Percentiles rank a stretch among this genome's conserved stretches.
Evolutionary conservation across 208 protist genomes (phyloP).

Genomic region (Porcisia hertigi): DNA sequence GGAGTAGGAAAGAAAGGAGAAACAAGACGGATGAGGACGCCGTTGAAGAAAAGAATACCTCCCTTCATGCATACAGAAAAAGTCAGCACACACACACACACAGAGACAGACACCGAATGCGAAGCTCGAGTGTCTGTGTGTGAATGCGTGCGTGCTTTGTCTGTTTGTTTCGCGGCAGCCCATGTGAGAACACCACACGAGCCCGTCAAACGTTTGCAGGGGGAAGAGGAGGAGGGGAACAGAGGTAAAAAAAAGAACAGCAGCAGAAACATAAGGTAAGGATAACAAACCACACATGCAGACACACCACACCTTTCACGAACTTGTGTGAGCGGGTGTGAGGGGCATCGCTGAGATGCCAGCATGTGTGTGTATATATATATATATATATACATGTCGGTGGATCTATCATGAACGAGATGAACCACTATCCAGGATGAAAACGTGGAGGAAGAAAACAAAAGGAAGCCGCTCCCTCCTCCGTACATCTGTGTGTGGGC

Average conservation of each 20-base stretch:
- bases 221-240: slow-evolving; percentile 2
- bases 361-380: too few species aligned
- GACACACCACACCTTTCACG: too few species aligned
- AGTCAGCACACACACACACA: not conserved
- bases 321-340: too few species aligned
- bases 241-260: not conserved
- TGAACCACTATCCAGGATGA: too few species aligned
- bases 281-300: not conserved
- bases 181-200: not conserved
- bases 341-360: too few species aligned
- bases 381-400: too few species aligned
- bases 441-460: not conserved
- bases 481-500: not conserved
- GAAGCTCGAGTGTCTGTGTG: not conserved
- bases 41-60: not conserved
- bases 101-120: not conserved
- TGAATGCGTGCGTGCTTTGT: not conserved
- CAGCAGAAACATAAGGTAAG: too few species aligned
- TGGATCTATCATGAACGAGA: too few species aligned
- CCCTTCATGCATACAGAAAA: too few species aligned
- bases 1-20: not conserved
- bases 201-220: not conserved
- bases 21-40: not conserved
- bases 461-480: not conserved
- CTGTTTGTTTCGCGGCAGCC: not conserved